Conservation (phyloP, 2,329 filamentous ascomycete genomes). For the Cladophialophora psammophila region DNA sequence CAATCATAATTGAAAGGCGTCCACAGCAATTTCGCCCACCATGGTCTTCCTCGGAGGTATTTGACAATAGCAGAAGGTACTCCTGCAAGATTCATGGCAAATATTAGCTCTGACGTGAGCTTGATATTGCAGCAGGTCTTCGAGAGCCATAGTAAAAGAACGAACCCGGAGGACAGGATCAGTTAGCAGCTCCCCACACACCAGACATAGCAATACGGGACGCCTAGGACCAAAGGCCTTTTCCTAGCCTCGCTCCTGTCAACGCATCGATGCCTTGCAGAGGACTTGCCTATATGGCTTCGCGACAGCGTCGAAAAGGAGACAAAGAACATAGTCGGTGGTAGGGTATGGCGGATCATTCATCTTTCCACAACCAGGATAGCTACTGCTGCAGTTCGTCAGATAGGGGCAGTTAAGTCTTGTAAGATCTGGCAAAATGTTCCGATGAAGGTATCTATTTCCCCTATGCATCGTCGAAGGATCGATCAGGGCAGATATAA, state of each 20-base stretch:
- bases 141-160: background rate
- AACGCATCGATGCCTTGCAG: background rate
- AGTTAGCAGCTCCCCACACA: background rate
- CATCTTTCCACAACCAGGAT: background rate
- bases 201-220: background rate
- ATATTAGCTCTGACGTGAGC: background rate
- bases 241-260: background rate
- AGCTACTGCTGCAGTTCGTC: background rate
- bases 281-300: background rate
- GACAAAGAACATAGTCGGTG: background rate
- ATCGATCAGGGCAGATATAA: background rate
- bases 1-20: conserved; percentile 1
- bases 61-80: background rate
- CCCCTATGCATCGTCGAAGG: background rate
- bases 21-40: background rate
- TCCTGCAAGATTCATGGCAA: background rate
- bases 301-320: background rate
- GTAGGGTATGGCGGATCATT: background rate
- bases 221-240: background rate
- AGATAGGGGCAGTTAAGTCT: background rate
- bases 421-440: background rate
- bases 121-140: background rate
- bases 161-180: background rate
- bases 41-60: background rate
- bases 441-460: background rate